Base-by-base conservation (phyloP, 352 stramenopile species). In the Phytopythium mirpurense region DNA sequence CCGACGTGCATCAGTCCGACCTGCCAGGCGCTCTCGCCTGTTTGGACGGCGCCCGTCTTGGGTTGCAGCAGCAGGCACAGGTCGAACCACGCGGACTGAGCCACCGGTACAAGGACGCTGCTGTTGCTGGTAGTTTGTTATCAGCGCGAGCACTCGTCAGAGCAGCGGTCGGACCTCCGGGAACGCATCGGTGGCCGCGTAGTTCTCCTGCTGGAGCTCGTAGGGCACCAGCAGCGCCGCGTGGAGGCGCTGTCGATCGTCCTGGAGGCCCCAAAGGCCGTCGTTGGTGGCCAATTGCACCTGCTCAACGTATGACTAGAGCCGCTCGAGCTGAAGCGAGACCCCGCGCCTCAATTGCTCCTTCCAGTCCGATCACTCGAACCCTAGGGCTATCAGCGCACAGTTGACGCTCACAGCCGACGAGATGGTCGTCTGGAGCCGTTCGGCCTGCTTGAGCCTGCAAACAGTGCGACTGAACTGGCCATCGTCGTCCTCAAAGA, bases 341-440 rank as follows among this genome's bases (percentile, higher is more conserved):
- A 44, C 38, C 19, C 26, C 38, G 4, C 10, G n/a, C 38, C 16
- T 10, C 1, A 44, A 21, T 0, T 16, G 0, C 19, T 44, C n/a
- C 18, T 4, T 9, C 38, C 38, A 44, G 19, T 4, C 7, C 24
- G 23, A 35, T 35, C 9, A 19, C 24, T 48, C 42, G 12, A 48
- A 14, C 42, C n/a, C n/a, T n/a, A n/a, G n/a, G n/a, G n/a, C n/a
- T n/a, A n/a, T n/a, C n/a, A n/a, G n/a, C n/a, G 26, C 15, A 12
- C 26, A 15, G 42, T 48, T 35, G 42, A 35, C 16, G 26, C 42
- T 48, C 23, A 35, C 34, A 24, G 42, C 42, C n/a, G 42, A 35
- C 15, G 42, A 21, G 4, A 48, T n/a, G 0, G 7, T 15, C 2
- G 42, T 34, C 42, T 48, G 42, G 16, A 48, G 42, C 9, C 42